phyloP scores from a whole-genome alignment of 495 filamentous ascomycete species.

The Parachaetomium inaequale region DNA sequence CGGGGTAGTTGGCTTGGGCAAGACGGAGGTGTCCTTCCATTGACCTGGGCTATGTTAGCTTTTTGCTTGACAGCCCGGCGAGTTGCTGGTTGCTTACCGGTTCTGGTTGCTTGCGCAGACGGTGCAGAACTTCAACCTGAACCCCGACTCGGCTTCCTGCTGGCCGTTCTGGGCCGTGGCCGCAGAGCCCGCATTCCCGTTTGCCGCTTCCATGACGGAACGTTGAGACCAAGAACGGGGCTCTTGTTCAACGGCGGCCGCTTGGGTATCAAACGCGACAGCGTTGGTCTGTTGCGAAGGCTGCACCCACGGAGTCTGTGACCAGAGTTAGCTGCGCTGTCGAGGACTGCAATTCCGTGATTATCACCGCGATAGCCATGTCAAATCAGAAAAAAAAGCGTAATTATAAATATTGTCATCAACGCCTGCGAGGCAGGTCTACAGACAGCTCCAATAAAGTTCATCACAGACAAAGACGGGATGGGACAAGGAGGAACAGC shows the following conservation, averaged over 20 bases:
- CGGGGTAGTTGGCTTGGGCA: constrained; percentile 79
- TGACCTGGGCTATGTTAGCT: constrained; percentile 52
- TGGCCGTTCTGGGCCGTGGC: constrained; percentile 41
- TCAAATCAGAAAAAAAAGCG: constrained; percentile 51
- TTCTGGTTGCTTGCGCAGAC: constrained; percentile 98
- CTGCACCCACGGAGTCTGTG: neutral
- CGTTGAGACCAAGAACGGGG: neutral
- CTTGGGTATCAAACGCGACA: no score
- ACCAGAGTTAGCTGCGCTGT: neutral
- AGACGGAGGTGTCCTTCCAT: constrained; percentile 98
- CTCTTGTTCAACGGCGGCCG: neutral
- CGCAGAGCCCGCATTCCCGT: constrained; percentile 30
- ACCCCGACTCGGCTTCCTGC: constrained; percentile 45
- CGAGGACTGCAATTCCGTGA: neutral
- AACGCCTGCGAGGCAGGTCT: constrained; percentile 40
- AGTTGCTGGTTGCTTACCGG: constrained; percentile 49
- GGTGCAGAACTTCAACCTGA: constrained; percentile 94
- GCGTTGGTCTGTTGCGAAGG: neutral
- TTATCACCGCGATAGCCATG: neutral
- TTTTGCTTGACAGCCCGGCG: neutral
- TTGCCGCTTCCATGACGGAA: constrained; percentile 35
- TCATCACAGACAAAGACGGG: constrained; percentile 42
- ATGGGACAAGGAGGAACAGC: neutral
- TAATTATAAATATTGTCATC: constrained; percentile 52
- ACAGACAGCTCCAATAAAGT: constrained; percentile 98